Base-by-base conservation (phyloP, 1,284 basidiomycete species). In the Tylopilus sp. region DNA sequence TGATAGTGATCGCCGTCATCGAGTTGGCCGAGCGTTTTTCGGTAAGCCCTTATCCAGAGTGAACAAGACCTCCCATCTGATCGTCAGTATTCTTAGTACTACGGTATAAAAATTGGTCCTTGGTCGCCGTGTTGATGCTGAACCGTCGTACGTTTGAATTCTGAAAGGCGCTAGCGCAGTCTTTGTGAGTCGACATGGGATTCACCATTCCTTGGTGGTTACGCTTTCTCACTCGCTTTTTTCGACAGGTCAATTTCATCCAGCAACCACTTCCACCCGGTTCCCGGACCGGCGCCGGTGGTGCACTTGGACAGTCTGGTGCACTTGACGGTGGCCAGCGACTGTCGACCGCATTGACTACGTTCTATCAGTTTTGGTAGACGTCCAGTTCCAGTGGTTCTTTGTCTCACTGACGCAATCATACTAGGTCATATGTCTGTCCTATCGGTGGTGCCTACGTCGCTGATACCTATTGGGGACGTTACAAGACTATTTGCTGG, bases 21-120 rank as follows among this genome's bases (percentile, higher is more conserved):
- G 88, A 91, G 68, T 65, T 87, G 40, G 86, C 86, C 5, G 89
- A 91, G 65, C 82, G 88, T 20, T 91, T 92, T 70, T 90, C 88
- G 13, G 82, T 82, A 58, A 47, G 78, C 46, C 0, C 26, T 35
- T 26, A 7, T 6, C 15, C 37, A 17, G 50, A 4, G 22, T 33
- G 24, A 24, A 17, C 25, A 33, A 17, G 29, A 9, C 6, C 37
- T n/a, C 29, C 15, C 22, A 17, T 28, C 37, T 55, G 2, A 61
- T n/a, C 22, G 60, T 61, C 46, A 22, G 19, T 32, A 5, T 44
- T 20, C 17, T 39, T n/a, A 71, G 74, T 75, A 48, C 50, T 75
- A 74, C 53, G 74, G 73, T 73, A 72, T 47, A 25, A 9, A 28
- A 5, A 13, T 32, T 20, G 2, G 10, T 36, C 13, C 17, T 31